A percentile compares a stretch with the other conserved stretches of the same genome.
Evolutionary conservation across 805 yeast genomes (phyloP).

Genomic region (Kluyveromyces aestuarii): DNA sequence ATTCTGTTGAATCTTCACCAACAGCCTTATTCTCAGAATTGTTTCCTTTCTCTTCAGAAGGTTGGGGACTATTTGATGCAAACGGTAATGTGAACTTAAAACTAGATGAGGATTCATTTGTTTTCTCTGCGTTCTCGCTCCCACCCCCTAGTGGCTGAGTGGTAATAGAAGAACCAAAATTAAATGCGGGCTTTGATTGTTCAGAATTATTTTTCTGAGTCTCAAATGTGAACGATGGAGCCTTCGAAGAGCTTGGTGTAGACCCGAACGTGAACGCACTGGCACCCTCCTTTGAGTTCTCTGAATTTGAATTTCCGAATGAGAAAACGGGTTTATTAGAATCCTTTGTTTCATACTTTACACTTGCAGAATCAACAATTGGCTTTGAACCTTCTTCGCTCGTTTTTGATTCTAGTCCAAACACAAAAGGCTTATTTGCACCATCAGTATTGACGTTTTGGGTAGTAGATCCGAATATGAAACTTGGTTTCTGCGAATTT

Average conservation of each 20-base stretch:
- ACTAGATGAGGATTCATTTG: conserved; percentile 19
- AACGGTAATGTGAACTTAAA: conserved; percentile 29
- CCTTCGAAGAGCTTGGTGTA: conserved; percentile 4
- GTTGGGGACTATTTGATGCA: conserved; percentile 6
- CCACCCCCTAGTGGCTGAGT: conserved; percentile 17
- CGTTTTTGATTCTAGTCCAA: neutral
- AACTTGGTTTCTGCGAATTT: conserved; percentile 14
- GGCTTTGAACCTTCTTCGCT: neutral
- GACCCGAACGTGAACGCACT: neutral
- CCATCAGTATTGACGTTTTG: conserved; percentile 3
- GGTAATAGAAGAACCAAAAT: conserved; percentile 18
- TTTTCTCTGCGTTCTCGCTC: conserved; percentile 16
- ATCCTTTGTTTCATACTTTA: neutral
- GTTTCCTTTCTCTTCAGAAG: conserved; percentile 23
- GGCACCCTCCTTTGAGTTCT: neutral
- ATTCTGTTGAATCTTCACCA: conserved; percentile 33
- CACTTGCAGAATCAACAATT: neutral
- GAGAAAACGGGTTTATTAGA: conserved; percentile 2
- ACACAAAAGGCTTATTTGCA: conserved; percentile 3
- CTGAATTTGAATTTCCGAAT: neutral
- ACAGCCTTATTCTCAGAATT: conserved; percentile 34
- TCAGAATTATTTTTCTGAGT: conserved; percentile 2
- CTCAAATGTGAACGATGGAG: conserved; percentile 19
- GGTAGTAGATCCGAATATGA: conserved; percentile 16
- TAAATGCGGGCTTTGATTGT: conserved; percentile 19